A percentile compares a stretch with the other conserved stretches of the same genome.
These are phyloP conservation scores for Suhomyces taliae DNA, from an alignment of 1,139 yeast species.

Conservation along the genomic window DNA sequence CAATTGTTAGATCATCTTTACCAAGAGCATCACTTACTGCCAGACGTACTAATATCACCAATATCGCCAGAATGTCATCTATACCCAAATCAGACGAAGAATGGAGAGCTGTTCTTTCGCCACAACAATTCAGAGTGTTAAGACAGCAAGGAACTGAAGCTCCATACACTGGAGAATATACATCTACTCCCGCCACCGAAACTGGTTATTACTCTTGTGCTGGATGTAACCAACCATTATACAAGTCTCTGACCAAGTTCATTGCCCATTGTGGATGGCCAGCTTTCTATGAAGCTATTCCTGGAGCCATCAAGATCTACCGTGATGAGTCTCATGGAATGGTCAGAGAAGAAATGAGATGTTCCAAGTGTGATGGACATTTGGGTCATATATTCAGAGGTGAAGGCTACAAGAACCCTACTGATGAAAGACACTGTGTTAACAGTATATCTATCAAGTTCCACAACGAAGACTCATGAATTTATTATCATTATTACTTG, in stretches of 20 bases:
- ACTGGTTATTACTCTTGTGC: conserved; percentile 79
- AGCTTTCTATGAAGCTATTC: conserved; percentile 86
- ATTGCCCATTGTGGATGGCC: conserved; percentile 98
- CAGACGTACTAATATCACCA: neutral
- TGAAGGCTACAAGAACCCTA: conserved; percentile 90
- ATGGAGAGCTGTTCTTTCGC: conserved; percentile 79
- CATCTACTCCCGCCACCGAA: conserved; percentile 42
- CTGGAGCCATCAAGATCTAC: conserved; percentile 66
- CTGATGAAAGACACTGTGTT: conserved; percentile 93
- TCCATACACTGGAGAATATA: conserved; percentile 75
- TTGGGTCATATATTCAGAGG: conserved; percentile 92
- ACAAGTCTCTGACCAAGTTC: conserved; percentile 78
- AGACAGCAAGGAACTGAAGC: conserved; percentile 83
- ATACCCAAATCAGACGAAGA: conserved; percentile 53
- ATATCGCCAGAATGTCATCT: conserved; percentile 10
- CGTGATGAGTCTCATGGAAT: conserved; percentile 69
- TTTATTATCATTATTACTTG: no score
- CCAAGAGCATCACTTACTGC: neutral
- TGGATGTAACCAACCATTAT: conserved; percentile 79
- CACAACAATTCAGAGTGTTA: conserved; percentile 76
- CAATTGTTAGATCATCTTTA: neutral
- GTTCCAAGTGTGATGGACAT: conserved; percentile 90
- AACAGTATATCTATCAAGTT: conserved; percentile 82
- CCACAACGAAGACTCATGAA: conserved; percentile 17
- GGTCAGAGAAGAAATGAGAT: conserved; percentile 84